Conservation (phyloP, 495 filamentous ascomycete genomes). For the Articulospora tetracladia region DNA sequence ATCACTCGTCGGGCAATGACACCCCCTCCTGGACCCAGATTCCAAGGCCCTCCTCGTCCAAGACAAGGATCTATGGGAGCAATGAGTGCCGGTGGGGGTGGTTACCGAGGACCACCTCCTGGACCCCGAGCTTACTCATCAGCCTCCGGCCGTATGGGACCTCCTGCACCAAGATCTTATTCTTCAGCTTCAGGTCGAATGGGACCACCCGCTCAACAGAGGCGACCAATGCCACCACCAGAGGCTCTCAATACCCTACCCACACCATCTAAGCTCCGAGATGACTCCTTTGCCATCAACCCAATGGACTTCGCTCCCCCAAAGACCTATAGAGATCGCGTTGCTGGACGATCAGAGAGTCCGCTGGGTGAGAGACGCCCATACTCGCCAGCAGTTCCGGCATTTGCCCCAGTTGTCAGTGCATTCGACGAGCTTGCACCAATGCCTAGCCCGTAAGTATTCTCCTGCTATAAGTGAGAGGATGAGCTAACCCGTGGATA, state of each 20-base stretch:
- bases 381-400: conserved; percentile 65
- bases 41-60: conserved; percentile 47
- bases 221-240: conserved; percentile 68
- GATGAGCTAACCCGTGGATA: conserved; percentile 35
- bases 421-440: conserved; percentile 81
- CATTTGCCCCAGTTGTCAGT: conserved; percentile 72
- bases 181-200: conserved; percentile 62
- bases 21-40: conserved; percentile 80
- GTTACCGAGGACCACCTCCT: conserved; percentile 24
- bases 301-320: conserved; percentile 89
- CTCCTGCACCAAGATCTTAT: conserved; percentile 44
- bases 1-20: conserved; percentile 93
- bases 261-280: conserved; percentile 79
- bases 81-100: conserved; percentile 29
- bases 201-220: conserved; percentile 40
- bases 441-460: conserved; percentile 88
- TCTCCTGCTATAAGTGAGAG: conserved; percentile 3
- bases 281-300: conserved; percentile 68
- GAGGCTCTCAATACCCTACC: conserved; percentile 70
- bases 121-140: conserved; percentile 51
- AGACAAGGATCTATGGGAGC: conserved; percentile 32
- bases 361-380: conserved; percentile 71
- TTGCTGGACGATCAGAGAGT: conserved; percentile 73
- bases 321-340: conserved; percentile 59
- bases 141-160: conserved; percentile 51